Evolutionary conservation across 129 eudicot species (phyloP), one percentile per base, ranked within the genome.

Genomic region (Centaurea solstitialis): DNA sequence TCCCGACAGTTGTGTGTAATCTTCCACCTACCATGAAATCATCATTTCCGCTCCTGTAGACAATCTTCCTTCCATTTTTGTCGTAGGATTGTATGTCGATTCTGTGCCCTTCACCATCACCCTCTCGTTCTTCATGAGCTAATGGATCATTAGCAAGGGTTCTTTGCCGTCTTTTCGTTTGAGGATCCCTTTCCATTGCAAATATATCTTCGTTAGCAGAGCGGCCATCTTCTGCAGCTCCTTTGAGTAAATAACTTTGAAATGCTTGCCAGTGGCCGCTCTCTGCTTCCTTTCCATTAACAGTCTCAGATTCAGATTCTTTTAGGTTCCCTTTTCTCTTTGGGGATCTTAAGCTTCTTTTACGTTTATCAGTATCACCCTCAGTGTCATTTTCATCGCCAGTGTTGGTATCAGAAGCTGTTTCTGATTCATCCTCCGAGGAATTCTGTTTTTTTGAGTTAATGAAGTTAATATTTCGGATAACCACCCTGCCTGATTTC

Each of bases 261-360:
- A 94, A 94, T 53, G 99, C 99, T 78, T 86, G 90, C 99, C 99
- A 94, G 79, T 87, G 88, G 37, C 89, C 89, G 11, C 87, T 88
- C 65, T 89, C 97, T 72, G 85, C 74, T 66, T 88, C 88, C 68
- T 87, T 85, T 75, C 77, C 85, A 41, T 62, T 64, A 37, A 23
- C 41, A 75, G 79, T 74, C 85, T 68, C 86, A 72, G 79, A 84
- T 23, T 68, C 76, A 57, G 88, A 75, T 66, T 76, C 86, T 76
- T 67, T 68, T 22, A 69, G 75, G 37, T 81, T 81, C 78, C 78
- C 89, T 75, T 87, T 88, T 72, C 86, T 92, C 68, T 78, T 90
- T 30, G 89, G 83, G 50, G 90, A 86, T 77, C 85, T 84, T 41
- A 69, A 28, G 66, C 4, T 76, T 47, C 79, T 86, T 37, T 77